phyloP scores from a whole-genome alignment of 345 rosid species.

The Citrus maxima region DNA sequence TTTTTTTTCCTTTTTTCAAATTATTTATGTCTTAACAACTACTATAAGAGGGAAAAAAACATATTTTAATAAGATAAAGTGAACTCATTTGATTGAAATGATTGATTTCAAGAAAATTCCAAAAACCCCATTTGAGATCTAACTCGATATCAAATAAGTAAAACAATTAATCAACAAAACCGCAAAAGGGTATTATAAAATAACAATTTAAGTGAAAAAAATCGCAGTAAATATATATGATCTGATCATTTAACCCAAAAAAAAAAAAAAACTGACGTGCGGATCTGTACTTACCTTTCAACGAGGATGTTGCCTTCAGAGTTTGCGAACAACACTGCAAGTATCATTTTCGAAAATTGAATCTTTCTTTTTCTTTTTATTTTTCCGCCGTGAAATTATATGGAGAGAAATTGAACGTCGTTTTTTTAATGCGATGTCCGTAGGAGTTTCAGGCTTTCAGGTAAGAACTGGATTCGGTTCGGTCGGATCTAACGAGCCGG shows the following conservation, averaged over 20 bases:
- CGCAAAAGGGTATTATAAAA: not conserved
- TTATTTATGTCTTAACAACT: not conserved
- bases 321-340: slow-evolving; percentile 64
- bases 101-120: not conserved
- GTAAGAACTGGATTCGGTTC: not conserved
- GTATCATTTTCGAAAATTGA: slow-evolving; percentile 36
- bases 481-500: not conserved
- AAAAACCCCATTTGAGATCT: slow-evolving; percentile 15
- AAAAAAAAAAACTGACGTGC: not conserved
- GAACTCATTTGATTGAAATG: not conserved
- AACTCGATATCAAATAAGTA: not conserved
- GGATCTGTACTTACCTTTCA: slow-evolving; percentile 51
- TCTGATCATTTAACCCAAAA: not conserved
- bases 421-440: not conserved
- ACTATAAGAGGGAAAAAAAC: not conserved
- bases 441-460: not conserved
- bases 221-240: not conserved
- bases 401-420: not conserved
- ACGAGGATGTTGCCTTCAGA: slow-evolving; percentile 67
- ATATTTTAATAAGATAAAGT: not conserved
- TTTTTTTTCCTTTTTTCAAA: not conserved
- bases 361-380: not conserved
- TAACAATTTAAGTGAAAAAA: not conserved
- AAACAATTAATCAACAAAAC: not conserved
- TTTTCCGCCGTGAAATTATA: not conserved